Percentiles rank a stretch among this genome's conserved stretches.
Conservation (phyloP, 345 rosid species). For the Bruguiera sexangula region DNA sequence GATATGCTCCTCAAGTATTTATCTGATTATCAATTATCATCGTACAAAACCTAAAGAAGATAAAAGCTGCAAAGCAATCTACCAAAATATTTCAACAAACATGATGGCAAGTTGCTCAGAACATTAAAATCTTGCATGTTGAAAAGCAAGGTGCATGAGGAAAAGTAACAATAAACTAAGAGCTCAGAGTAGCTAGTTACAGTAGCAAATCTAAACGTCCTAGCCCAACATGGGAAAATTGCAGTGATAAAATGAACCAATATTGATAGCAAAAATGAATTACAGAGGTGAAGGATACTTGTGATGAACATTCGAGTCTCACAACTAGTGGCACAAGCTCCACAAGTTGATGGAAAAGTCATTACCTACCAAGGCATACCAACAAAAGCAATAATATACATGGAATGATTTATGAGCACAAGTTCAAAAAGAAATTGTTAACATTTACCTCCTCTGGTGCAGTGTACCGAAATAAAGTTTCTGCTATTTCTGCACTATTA, state of each 20-base stretch:
- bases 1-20: too few relatives aligned
- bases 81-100: too few relatives aligned
- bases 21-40: too few relatives aligned
- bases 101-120: too few relatives aligned
- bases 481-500: constrained; percentile 72
- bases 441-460: constrained; percentile 84
- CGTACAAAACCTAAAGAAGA: too few relatives aligned
- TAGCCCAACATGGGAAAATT: too few relatives aligned
- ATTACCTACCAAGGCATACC: constrained; percentile 41
- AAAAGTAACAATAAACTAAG: not conserved
- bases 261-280: not conserved
- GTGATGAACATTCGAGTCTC: constrained; percentile 65
- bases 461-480: constrained; percentile 66
- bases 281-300: constrained; percentile 42
- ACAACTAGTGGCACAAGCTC: constrained; percentile 41
- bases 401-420: not conserved
- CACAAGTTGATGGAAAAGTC: constrained; percentile 63
- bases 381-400: not conserved
- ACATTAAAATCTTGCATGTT: too few relatives aligned
- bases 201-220: not conserved
- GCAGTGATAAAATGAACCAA: not conserved
- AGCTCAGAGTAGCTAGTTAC: not conserved
- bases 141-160: not conserved
- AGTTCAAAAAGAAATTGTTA: not conserved
- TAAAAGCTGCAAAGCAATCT: too few relatives aligned